Conservation (phyloP, 2,329 filamentous ascomycete species). For the Nigrospora osmanthi region DNA sequence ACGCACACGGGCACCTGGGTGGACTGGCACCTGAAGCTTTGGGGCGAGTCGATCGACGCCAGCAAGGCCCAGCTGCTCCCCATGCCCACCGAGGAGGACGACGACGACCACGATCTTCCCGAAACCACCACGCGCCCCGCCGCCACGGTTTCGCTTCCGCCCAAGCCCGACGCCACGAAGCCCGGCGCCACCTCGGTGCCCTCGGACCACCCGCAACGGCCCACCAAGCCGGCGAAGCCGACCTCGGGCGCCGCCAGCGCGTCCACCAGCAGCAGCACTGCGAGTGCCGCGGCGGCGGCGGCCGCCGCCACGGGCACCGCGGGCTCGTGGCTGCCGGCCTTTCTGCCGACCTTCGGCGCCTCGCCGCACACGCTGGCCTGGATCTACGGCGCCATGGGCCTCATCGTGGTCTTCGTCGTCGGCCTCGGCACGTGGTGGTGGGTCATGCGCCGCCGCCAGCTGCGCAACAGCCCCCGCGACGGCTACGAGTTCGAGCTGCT, state of each 20-base stretch:
- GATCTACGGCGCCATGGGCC: constrained; percentile 81
- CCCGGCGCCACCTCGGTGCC: constrained; percentile 31
- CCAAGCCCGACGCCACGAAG: constrained; percentile 32
- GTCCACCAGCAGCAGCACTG: constrained; percentile 17
- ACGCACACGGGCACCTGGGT: constrained; percentile 68
- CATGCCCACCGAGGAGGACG: constrained; percentile 75
- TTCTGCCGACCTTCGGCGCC: constrained; percentile 84
- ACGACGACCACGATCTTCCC: constrained; percentile 68
- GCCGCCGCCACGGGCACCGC: constrained; percentile 26
- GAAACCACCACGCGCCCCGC: constrained; percentile 52
- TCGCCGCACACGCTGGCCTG: constrained; percentile 82
- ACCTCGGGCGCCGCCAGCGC: constrained; percentile 18
- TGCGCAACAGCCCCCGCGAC: constrained; percentile 67
- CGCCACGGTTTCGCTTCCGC: constrained; percentile 54
- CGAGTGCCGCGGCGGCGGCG: constrained; percentile 20
- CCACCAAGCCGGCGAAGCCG: constrained; percentile 37
- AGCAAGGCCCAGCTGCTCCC: constrained; percentile 67
- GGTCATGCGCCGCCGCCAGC: constrained; percentile 67
- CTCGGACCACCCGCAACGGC: constrained; percentile 58
- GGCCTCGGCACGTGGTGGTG: constrained; percentile 77
- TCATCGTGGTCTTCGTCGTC: constrained; percentile 78
- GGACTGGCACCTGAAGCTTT: constrained; percentile 91
- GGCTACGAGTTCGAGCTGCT: constrained; percentile 94
- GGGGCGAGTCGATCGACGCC: constrained; percentile 80
- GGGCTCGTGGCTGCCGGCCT: constrained; percentile 70